Percentiles rank a stretch among this genome's conserved stretches.
These are phyloP conservation scores for Candida suzukii DNA, from an alignment of 805 yeast genomes.

Conservation along the genomic window DNA sequence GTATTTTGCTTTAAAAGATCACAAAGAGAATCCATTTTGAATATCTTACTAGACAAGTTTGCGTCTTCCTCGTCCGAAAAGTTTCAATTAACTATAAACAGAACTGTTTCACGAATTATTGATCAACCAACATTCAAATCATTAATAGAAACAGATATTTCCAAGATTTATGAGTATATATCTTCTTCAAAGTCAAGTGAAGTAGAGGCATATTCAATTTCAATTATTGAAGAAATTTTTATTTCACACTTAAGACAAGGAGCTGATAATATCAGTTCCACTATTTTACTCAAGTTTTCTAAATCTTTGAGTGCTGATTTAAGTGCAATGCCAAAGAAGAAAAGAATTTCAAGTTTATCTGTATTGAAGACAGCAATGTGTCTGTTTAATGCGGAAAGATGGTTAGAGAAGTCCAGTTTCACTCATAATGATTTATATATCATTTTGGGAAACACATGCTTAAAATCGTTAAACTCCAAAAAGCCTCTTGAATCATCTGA, in stretches of 20 bases:
- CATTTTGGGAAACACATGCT: background rate
- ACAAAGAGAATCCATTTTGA: slow-evolving; percentile 27
- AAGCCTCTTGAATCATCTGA: background rate
- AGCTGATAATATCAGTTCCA: slow-evolving; percentile 19
- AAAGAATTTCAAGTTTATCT: background rate
- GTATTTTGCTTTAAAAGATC: slow-evolving; percentile 36
- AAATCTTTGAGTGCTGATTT: background rate
- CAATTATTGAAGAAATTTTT: slow-evolving; percentile 33
- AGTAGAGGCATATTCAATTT: slow-evolving; percentile 10
- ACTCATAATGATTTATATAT: background rate
- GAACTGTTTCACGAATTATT: slow-evolving; percentile 31
- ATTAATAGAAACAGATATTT: slow-evolving; percentile 32
- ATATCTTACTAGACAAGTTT: slow-evolving; percentile 8
- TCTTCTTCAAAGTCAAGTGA: background rate
- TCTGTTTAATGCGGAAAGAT: background rate
- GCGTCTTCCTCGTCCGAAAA: background rate
- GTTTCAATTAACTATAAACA: background rate
- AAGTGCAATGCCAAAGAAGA: background rate
- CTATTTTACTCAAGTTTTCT: background rate
- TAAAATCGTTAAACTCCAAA: background rate
- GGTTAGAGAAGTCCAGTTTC: background rate
- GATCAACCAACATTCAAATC: slow-evolving; percentile 49
- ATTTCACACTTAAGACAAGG: slow-evolving; percentile 31
- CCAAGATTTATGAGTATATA: slow-evolving; percentile 8
- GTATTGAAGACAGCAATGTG: background rate